Percentiles rank a stretch among this genome's conserved stretches.
Conservation (phyloP, 1,284 basidiomycete genomes). For the Paramarasmius palmivorus region DNA sequence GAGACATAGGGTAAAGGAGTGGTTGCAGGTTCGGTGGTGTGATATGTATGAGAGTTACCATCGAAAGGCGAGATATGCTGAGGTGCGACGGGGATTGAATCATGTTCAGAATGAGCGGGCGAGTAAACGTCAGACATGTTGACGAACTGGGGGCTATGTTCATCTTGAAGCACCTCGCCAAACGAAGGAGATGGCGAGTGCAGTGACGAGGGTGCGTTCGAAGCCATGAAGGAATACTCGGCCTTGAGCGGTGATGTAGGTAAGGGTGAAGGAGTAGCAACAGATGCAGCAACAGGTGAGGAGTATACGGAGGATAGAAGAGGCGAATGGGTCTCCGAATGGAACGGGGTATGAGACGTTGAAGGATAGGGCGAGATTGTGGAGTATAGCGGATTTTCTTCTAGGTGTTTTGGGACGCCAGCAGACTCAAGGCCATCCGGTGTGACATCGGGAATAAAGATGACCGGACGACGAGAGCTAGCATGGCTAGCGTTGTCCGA, state of each 20-base stretch:
- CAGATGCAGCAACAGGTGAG: neutral
- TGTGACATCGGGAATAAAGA: neutral
- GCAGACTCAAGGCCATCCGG: neutral
- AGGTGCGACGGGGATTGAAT: no score
- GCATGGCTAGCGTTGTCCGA: no score
- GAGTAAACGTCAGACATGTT: constrained; percentile 4
- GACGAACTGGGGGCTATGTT: neutral
- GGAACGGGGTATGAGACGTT: neutral
- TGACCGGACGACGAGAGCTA: neutral
- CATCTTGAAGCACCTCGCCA: no score
- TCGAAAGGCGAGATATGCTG: neutral
- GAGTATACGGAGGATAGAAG: neutral
- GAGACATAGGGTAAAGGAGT: neutral
- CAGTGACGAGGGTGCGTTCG: neutral
- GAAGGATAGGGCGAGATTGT: neutral
- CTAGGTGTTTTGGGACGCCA: neutral
- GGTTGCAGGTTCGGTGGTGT: neutral
- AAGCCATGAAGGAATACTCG: neutral
- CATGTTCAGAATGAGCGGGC: neutral
- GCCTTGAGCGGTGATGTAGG: neutral
- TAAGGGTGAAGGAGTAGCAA: neutral
- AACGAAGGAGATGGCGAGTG: no score
- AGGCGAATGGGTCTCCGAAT: neutral
- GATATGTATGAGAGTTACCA: neutral
- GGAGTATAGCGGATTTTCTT: neutral